phyloP scores from a whole-genome alignment of 345 rosid species.

The thale cress (Arabidopsis thaliana) region DNA sequence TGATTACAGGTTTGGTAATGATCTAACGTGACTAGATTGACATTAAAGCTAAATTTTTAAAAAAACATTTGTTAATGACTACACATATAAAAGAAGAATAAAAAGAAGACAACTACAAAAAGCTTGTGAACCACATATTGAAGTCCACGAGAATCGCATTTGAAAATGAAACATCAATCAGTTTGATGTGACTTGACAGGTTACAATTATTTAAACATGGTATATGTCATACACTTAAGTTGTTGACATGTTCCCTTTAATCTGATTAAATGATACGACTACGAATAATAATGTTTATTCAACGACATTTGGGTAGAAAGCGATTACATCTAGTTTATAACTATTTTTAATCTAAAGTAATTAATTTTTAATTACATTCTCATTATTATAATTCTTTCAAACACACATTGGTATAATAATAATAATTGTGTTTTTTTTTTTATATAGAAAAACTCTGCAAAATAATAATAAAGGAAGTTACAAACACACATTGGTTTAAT shows the following conservation, averaged over 20 bases:
- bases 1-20: constrained; percentile 3
- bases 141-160: constrained; percentile 42
- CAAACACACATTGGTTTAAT: not conserved
- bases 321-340: too few relatives aligned
- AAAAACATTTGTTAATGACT: constrained; percentile 26
- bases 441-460: not conserved
- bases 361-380: too few relatives aligned
- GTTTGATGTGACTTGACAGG: constrained; percentile 36
- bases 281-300: not conserved
- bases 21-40: not conserved
- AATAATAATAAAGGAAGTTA: not conserved
- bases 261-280: not conserved
- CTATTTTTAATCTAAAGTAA: too few relatives aligned
- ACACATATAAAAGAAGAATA: not conserved
- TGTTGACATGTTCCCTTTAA: constrained; percentile 31
- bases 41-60: not conserved
- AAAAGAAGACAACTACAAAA: not conserved
- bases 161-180: constrained; percentile 25
- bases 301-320: not conserved
- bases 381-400: not conserved
- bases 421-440: too few relatives aligned
- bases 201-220: constrained; percentile 16
- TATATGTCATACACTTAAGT: constrained; percentile 14
- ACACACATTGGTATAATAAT: too few relatives aligned
- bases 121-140: constrained; percentile 41